These are phyloP conservation scores for Proliferodiscus dingleyae DNA, from an alignment of 2,329 filamentous ascomycete genomes.

Conservation along the genomic window DNA sequence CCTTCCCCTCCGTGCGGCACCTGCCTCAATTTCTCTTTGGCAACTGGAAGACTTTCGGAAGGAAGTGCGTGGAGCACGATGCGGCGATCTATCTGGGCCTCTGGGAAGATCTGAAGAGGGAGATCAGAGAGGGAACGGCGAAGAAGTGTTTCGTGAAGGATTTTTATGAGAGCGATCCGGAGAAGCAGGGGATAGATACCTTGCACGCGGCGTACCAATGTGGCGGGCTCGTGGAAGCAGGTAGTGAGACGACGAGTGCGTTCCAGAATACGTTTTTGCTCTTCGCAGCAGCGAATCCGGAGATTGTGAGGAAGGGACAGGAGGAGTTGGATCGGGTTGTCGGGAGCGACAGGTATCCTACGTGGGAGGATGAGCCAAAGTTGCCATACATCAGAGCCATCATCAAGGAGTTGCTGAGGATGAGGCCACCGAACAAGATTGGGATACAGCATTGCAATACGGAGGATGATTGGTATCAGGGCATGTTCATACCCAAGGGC, in stretches of 20 bases:
- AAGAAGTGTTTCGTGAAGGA: constrained; percentile 41
- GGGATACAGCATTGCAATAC: constrained; percentile 29
- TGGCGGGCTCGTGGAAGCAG: constrained; percentile 39
- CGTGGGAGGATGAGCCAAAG: constrained; percentile 32
- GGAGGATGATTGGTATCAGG: constrained; percentile 32
- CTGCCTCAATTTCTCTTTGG: constrained; percentile 22
- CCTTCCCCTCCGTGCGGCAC: constrained; percentile 31
- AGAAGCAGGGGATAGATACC: constrained; percentile 37
- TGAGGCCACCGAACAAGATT: constrained; percentile 34
- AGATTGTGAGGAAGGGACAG: constrained; percentile 35
- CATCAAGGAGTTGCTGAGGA: constrained; percentile 40
- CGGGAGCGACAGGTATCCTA: constrained; percentile 33
- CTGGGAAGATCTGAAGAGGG: constrained; percentile 36
- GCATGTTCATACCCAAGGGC: constrained; percentile 36
- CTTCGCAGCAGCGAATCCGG: constrained; percentile 35
- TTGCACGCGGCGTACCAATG: constrained; percentile 41
- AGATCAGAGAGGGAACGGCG: constrained; percentile 30
- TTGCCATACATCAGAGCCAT: constrained; percentile 38
- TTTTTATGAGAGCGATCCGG: constrained; percentile 36
- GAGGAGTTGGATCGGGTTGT: constrained; percentile 37
- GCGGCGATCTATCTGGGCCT: constrained; percentile 29
- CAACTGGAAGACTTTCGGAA: constrained; percentile 16
- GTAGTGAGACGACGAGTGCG: constrained; percentile 31
- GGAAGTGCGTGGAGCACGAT: constrained; percentile 12
- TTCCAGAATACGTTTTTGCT: constrained; percentile 31